These are phyloP conservation scores for Urostyla sp. DNA, from an alignment of 73 alveolate genomes.

Conservation along the genomic window DNA sequence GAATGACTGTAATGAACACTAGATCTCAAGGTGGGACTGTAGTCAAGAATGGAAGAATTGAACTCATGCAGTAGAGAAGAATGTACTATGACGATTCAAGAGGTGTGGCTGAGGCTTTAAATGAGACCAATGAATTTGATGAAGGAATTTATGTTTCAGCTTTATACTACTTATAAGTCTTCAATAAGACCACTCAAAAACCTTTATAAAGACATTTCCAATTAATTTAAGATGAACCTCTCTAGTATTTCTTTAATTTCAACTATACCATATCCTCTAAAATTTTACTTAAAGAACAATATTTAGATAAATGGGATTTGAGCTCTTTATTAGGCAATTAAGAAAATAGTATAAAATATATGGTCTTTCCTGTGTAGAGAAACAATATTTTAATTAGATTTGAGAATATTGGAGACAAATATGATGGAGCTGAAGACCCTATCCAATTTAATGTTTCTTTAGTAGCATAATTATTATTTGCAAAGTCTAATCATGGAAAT, in stretches of 20 bases:
- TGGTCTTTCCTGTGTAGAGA: neutral
- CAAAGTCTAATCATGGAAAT: neutral
- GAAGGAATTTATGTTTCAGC: conserved; percentile 63
- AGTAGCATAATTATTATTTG: neutral
- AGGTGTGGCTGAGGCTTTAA: conserved; percentile 86
- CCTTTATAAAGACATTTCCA: neutral
- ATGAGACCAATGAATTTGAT: conserved; percentile 82
- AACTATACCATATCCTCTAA: neutral
- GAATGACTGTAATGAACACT: conserved; percentile 70
- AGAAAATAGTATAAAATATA: neutral
- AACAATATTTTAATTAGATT: neutral
- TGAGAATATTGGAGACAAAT: conserved; percentile 6
- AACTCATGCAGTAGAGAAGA: conserved; percentile 93
- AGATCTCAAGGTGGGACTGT: conserved; percentile 94
- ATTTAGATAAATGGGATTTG: neutral
- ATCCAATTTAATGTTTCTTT: neutral
- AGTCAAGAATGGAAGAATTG: conserved; percentile 88
- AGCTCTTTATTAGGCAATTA: neutral
- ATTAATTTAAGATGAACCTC: conserved; percentile 18
- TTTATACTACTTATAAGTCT: neutral
- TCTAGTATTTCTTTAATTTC: conserved; percentile 35
- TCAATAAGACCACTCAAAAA: neutral
- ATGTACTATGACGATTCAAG: conserved; percentile 77
- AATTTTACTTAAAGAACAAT: neutral
- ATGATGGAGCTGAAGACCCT: neutral